These are phyloP conservation scores for Pseudocercospora eumusae DNA, from an alignment of 2,329 filamentous ascomycete genomes.

Conservation along the genomic window DNA sequence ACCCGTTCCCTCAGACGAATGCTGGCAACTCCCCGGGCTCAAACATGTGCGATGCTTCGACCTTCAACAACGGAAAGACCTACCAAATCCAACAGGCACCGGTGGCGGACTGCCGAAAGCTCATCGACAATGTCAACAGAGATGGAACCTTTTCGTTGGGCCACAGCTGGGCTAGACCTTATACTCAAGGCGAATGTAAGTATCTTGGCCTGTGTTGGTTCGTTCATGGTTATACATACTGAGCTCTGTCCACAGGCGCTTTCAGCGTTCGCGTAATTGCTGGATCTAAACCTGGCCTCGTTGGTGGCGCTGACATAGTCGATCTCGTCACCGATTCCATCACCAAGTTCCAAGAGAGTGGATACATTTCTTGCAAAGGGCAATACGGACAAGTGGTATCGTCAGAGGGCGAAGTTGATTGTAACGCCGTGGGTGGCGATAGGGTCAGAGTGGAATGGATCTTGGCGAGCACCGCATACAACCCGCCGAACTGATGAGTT, in stretches of 20 bases:
- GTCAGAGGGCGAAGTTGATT: conserved; percentile 16
- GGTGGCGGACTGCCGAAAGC: neutral
- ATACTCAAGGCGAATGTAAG: conserved; percentile 11
- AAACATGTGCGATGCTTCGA: conserved; percentile 17
- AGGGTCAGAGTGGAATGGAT: conserved; percentile 17
- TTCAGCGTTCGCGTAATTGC: conserved; percentile 16
- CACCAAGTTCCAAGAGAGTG: neutral
- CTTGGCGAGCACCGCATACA: conserved; percentile 10
- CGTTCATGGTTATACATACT: neutral
- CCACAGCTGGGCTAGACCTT: conserved; percentile 14
- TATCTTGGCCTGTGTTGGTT: neutral
- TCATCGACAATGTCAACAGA: neutral
- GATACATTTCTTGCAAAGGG: conserved; percentile 2
- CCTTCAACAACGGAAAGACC: conserved; percentile 13
- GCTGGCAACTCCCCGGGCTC: conserved; percentile 13
- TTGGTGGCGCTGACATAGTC: conserved; percentile 14
- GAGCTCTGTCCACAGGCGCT: conserved; percentile 7
- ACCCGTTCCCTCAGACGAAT: conserved; percentile 5
- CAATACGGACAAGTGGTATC: conserved; percentile 7
- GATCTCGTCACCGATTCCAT: conserved; percentile 14
- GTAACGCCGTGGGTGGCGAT: neutral
- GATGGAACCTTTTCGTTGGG: neutral
- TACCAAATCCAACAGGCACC: conserved; percentile 6
- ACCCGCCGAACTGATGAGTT: conserved; percentile 14
- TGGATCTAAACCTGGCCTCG: conserved; percentile 1